phyloP scores from a whole-genome alignment of 2,329 filamentous ascomycete genomes.

The Hypoxylon sp. region DNA sequence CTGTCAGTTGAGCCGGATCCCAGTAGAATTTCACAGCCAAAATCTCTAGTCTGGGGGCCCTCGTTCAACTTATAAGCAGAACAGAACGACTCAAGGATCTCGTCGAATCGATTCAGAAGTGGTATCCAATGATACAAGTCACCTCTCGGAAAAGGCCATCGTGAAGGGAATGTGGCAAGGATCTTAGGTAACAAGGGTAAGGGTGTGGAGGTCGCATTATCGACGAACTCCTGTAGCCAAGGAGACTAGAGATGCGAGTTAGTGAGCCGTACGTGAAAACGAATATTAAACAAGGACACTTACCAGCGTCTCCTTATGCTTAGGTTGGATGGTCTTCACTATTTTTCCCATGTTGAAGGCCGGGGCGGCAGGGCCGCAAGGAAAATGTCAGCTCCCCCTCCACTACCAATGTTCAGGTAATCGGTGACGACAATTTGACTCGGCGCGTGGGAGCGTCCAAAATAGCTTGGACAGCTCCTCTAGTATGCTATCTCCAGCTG shows the following conservation, averaged over 20 bases:
- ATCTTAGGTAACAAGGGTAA: conserved; percentile 83
- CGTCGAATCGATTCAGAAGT: conserved; percentile 92
- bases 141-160: conserved; percentile 96
- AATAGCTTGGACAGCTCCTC: conserved; percentile 51
- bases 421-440: conserved; percentile 60
- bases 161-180: conserved; percentile 84
- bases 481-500: conserved; percentile 31
- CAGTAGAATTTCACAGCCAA: conserved; percentile 76
- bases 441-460: conserved; percentile 52
- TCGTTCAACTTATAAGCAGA: conserved; percentile 83
- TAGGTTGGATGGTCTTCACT: conserved; percentile 75
- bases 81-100: conserved; percentile 85
- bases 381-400: conserved; percentile 68
- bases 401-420: conserved; percentile 63
- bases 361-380: conserved; percentile 72
- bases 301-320: conserved; percentile 78
- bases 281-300: conserved; percentile 51
- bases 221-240: conserved; percentile 86
- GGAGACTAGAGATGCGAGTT: conserved; percentile 75
- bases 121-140: conserved; percentile 99
- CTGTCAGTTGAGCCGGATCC: conserved; percentile 69
- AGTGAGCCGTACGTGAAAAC: conserved; percentile 37
- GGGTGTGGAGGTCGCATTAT: conserved; percentile 76
- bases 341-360: conserved; percentile 77
- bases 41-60: conserved; percentile 85